Evolutionary conservation across 2,329 filamentous ascomycete species (phyloP), one percentile per base, ranked within the genome.

Genomic region (Paramyrothecium sp.): DNA sequence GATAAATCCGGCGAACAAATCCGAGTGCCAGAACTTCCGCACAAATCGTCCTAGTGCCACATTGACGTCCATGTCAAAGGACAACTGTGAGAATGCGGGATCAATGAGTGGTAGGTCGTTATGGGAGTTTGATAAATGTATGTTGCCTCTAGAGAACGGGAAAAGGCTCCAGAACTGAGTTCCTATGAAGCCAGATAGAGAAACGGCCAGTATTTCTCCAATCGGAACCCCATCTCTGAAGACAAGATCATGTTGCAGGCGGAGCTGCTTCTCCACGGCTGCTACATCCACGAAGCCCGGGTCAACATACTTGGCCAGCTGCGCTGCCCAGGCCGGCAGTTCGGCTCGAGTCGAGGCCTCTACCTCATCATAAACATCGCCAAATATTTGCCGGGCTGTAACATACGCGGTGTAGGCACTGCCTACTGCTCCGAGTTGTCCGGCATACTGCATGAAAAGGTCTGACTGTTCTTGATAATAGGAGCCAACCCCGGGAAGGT

Each of bases 391-490:
- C 13, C 65, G 54, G 0, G 70, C 72, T 2, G 69, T 75, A 11
- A 67, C 57, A 26, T 76, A 77, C 3, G 67, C 67, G 3, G 67
- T 69, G 57, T 26, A 33, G 21, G 50, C 26, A 20, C 26, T 19
- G n/a, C 19, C 3, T 71, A 74, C 2, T 69, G 68, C 7, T 66
- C 68, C 54, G 67, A 73, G 0, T 7, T 54, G 51, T 10, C 55
- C n/a, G 10, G 65, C 64, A 2, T 60, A 20, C 16, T 58, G 66
- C 48, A 58, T 61, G 11, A 54, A 59, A 51, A 69, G 74, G 56
- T 68, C 69, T 16, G 82, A 67, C 63, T 86, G 81, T 52, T 84
- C 81, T 59, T 81, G 75, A 1, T 84, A 68, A 62, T 82, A 80
- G 62, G 81, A 78, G 0, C 82, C 82, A 0, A 85, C 81, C 3